These are phyloP conservation scores for Xylaria castorea DNA, from an alignment of 495 filamentous ascomycete species.

Conservation along the genomic window DNA sequence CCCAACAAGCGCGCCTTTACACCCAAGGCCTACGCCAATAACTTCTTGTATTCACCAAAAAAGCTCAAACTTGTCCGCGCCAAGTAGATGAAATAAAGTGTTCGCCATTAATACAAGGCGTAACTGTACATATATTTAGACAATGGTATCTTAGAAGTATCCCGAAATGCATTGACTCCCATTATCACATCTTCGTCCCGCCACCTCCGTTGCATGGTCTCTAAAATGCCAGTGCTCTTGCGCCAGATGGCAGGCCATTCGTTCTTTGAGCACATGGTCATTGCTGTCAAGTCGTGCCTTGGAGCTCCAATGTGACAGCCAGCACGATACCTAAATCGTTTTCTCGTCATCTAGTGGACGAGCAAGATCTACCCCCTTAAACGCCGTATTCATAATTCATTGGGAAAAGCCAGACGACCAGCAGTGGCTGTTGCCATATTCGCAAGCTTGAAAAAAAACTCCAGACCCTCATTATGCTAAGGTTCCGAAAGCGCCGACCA, in stretches of 20 bases:
- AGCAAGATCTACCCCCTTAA: neutral
- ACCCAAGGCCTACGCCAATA: constrained; percentile 95
- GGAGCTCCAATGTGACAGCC: neutral
- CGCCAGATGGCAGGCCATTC: neutral
- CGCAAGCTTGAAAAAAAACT: neutral
- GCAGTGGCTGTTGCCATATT: neutral
- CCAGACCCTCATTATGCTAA: neutral
- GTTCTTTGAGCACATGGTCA: neutral
- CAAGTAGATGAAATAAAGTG: constrained; percentile 64
- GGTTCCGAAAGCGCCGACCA: neutral
- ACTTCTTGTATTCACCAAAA: constrained; percentile 83
- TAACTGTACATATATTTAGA: constrained; percentile 43
- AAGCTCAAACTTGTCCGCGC: constrained; percentile 93
- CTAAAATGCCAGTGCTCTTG: neutral
- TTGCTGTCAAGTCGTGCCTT: neutral
- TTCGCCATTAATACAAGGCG: constrained; percentile 18
- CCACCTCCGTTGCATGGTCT: neutral
- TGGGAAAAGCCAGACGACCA: neutral
- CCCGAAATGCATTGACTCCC: constrained; percentile 5
- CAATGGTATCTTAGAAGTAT: constrained; percentile 33
- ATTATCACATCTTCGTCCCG: neutral
- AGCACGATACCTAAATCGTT: neutral
- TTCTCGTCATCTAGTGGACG: neutral
- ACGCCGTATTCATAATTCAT: constrained; percentile 16
- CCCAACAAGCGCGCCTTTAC: constrained; percentile 84